These are phyloP conservation scores for Chytriomyces hyalinus DNA, from an alignment of 192 early-diverging fungal genomes.

Conservation along the genomic window DNA sequence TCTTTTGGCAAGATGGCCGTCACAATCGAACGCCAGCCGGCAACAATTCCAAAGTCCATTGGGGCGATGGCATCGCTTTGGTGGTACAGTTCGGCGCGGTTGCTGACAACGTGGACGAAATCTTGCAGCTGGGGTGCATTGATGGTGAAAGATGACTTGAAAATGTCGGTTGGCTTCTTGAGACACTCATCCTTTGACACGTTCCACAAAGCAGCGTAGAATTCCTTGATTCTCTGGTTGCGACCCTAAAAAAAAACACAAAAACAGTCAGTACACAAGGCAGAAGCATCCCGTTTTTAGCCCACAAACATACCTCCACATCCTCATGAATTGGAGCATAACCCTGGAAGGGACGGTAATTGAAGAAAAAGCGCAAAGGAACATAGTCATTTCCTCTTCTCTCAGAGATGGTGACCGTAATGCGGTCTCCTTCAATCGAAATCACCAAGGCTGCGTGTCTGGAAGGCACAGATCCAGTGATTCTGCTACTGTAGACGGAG, in stretches of 20 bases:
- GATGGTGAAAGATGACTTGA: slow-evolving; percentile 67
- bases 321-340: slow-evolving; percentile 87
- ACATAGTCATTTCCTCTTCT: slow-evolving; percentile 66
- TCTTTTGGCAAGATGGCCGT: slow-evolving; percentile 91
- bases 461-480: slow-evolving; percentile 46
- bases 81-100: slow-evolving; percentile 63
- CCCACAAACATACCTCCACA: slow-evolving; percentile 57
- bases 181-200: slow-evolving; percentile 53
- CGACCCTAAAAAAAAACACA: slow-evolving; percentile 55
- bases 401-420: slow-evolving; percentile 69
- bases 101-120: slow-evolving; percentile 79
- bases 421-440: slow-evolving; percentile 45
- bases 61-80: slow-evolving; percentile 56
- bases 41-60: slow-evolving; percentile 95
- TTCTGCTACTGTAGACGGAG: slow-evolving; percentile 52
- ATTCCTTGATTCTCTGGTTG: slow-evolving; percentile 82
- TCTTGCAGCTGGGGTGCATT: slow-evolving; percentile 67
- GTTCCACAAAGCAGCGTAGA: slow-evolving; percentile 86
- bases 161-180: slow-evolving; percentile 67
- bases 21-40: slow-evolving; percentile 87
- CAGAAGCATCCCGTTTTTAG: background rate
- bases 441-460: slow-evolving; percentile 54
- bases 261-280: slow-evolving; percentile 6
- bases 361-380: slow-evolving; percentile 81
- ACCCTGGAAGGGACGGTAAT: slow-evolving; percentile 76